Conservation (phyloP, 2,329 filamentous ascomycete genomes). For the Cladophialophora psammophila region DNA sequence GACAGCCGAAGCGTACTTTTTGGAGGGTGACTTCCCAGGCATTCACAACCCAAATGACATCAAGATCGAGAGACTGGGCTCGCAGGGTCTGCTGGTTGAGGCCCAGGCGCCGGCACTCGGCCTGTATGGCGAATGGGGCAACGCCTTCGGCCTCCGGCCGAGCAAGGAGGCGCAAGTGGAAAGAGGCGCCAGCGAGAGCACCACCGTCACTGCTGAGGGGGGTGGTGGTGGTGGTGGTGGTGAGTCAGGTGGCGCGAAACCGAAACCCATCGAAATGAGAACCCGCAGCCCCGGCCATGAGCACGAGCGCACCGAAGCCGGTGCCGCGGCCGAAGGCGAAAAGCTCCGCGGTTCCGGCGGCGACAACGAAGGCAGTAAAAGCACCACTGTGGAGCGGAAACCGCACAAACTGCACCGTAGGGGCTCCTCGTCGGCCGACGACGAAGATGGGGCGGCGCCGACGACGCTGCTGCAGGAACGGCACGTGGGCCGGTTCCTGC, state of each 20-base stretch:
- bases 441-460: background rate
- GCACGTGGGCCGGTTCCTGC: slow-evolving; percentile 1
- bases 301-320: background rate
- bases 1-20: background rate
- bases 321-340: background rate
- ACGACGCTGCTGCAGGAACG: background rate
- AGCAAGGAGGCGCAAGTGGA: background rate
- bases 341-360: background rate
- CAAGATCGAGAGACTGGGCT: slow-evolving; percentile 4
- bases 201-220: background rate
- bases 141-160: background rate
- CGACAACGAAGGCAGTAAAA: background rate
- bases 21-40: background rate
- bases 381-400: background rate
- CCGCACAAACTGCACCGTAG: background rate
- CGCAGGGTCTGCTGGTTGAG: background rate
- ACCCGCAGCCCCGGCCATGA: background rate
- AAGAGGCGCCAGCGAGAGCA: background rate
- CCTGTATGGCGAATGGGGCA: background rate
- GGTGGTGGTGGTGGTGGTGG: background rate
- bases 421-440: background rate
- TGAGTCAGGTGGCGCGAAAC: background rate
- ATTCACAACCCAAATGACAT: slow-evolving; percentile 2
- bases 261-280: background rate
- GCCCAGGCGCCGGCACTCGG: background rate